Conservation (phyloP, 2,329 filamentous ascomycete genomes). For the Diplocarpon mali region DNA sequence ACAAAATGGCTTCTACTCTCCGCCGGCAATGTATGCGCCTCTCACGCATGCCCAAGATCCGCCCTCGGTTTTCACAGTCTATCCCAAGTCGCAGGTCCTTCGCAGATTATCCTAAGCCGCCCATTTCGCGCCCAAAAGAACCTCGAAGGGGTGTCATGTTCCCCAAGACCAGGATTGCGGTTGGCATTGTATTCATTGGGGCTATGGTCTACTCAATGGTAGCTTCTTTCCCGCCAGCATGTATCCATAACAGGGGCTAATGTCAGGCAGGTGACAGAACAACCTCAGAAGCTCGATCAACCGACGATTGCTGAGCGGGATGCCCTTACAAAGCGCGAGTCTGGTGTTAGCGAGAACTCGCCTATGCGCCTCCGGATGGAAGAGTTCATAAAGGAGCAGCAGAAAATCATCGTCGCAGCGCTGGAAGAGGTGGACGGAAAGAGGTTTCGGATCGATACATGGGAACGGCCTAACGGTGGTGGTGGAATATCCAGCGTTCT, state of each 20-base stretch:
- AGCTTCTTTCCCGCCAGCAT: conserved; percentile 7
- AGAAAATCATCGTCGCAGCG: conserved; percentile 73
- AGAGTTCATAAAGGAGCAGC: conserved; percentile 85
- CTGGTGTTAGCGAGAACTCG: conserved; percentile 62
- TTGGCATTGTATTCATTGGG: conserved; percentile 38
- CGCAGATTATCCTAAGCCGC: conserved; percentile 13
- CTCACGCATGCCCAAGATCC: conserved; percentile 13
- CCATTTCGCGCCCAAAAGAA: conserved; percentile 5
- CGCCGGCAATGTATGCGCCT: conserved; percentile 17
- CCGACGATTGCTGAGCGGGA: conserved; percentile 79
- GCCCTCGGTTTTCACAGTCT: conserved; percentile 9
- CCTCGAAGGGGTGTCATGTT: conserved; percentile 27
- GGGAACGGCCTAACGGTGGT: conserved; percentile 78
- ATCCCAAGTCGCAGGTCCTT: conserved; percentile 18
- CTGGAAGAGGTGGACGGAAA: conserved; percentile 76
- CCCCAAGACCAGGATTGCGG: conserved; percentile 36
- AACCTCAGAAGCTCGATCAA: conserved; percentile 39
- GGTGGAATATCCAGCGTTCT: conserved; percentile 91
- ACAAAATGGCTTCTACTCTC: conserved; percentile 20
- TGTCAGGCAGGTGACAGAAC: conserved; percentile 23
- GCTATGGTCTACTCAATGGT: conserved; percentile 41
- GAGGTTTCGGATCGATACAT: conserved; percentile 73
- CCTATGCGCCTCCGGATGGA: conserved; percentile 99
- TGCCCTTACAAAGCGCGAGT: conserved; percentile 66
- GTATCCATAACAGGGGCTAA: conserved; percentile 12